phyloP scores from a whole-genome alignment of 345 rosid species.

The Aquilaria yunnanensis region DNA sequence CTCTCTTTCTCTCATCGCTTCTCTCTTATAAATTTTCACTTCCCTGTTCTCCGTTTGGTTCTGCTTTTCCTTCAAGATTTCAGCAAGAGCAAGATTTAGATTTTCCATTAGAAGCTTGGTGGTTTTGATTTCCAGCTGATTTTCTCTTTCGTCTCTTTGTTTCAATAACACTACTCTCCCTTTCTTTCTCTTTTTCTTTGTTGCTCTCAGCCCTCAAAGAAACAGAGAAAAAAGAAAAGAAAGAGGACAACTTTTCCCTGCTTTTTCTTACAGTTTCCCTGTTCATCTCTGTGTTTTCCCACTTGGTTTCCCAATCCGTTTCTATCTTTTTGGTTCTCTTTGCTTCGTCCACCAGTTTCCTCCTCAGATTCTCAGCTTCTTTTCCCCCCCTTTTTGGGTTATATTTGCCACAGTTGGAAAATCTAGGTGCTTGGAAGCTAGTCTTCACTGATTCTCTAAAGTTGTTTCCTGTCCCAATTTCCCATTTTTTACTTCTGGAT shows the following conservation, averaged over 20 bases:
- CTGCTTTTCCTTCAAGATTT: conserved; percentile 6
- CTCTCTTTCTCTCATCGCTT: conserved; percentile 29
- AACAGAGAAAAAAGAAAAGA: conserved; percentile 10
- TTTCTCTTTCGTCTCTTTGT: background rate
- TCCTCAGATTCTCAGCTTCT: conserved; percentile 12
- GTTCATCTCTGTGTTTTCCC: conserved; percentile 9
- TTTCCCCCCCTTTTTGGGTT: background rate
- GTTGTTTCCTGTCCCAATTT: conserved; percentile 2
- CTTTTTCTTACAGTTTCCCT: conserved; percentile 7
- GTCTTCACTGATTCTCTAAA: conserved; percentile 6
- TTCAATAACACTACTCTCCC: background rate
- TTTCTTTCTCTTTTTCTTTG: conserved; percentile 12
- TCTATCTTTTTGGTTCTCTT: conserved; percentile 6
- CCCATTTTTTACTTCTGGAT: conserved; percentile 13
- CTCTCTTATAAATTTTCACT: conserved; percentile 6
- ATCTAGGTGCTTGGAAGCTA: conserved; percentile 11
- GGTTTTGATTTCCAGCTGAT: conserved; percentile 12
- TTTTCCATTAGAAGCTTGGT: conserved; percentile 29
- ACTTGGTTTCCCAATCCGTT: conserved; percentile 5
- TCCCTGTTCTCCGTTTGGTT: background rate
- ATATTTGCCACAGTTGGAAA: conserved; percentile 10
- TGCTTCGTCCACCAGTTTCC: background rate
- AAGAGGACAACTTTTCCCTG: conserved; percentile 19
- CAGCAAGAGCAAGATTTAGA: conserved; percentile 17
- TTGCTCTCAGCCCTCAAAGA: conserved; percentile 18